phyloP scores from a whole-genome alignment of 257 asterid genomes.

The Phtheirospermum japonicum region DNA sequence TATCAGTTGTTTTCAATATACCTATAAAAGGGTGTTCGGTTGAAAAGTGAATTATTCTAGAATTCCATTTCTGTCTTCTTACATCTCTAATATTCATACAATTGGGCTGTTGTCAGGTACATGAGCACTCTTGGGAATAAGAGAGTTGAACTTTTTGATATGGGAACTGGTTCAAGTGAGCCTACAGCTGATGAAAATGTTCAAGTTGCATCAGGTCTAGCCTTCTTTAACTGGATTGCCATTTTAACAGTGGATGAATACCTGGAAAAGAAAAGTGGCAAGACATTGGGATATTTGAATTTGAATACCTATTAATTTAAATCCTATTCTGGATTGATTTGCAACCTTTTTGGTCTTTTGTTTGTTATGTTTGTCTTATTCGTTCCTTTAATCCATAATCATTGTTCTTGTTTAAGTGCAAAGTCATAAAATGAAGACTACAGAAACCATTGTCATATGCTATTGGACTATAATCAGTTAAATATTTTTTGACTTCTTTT shows the following conservation, averaged over 20 bases:
- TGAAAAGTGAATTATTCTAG: too few species aligned
- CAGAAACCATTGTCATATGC: background rate
- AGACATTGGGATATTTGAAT: constrained; percentile 10
- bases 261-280: constrained; percentile 12
- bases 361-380: background rate
- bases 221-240: constrained; percentile 12
- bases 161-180: constrained; percentile 80
- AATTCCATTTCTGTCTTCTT: background rate
- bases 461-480: background rate
- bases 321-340: background rate
- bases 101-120: constrained; percentile 55
- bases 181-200: constrained; percentile 87
- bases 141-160: constrained; percentile 92
- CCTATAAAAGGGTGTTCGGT: too few species aligned
- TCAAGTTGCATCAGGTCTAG: constrained; percentile 83
- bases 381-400: background rate
- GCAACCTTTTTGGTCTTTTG: background rate
- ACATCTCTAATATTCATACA: constrained; percentile 3
- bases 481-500: background rate
- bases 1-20: constrained; percentile 3
- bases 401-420: background rate
- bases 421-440: constrained; percentile 7
- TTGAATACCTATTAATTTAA: constrained; percentile 10
- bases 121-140: constrained; percentile 92
- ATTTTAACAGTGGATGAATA: constrained; percentile 13